These are phyloP conservation scores for Butyriboletus loyo DNA, from an alignment of 768 basidiomycete genomes.

Conservation along the genomic window DNA sequence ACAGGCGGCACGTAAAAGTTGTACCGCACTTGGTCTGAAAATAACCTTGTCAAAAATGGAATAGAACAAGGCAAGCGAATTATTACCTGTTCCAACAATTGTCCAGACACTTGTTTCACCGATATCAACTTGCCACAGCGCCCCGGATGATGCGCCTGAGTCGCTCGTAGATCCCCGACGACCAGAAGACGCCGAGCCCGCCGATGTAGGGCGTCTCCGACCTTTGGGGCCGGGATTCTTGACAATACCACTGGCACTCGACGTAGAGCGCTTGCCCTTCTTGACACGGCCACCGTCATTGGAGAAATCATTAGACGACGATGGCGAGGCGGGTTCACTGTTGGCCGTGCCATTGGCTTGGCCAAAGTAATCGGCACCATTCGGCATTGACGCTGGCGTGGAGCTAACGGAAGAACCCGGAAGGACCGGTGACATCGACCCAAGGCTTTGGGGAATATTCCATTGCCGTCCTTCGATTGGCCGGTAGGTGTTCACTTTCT, in stretches of 20 bases:
- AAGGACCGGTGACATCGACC: constrained; percentile 54
- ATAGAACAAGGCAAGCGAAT: constrained; percentile 2
- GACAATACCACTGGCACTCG: constrained; percentile 51
- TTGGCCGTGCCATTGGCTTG: constrained; percentile 38
- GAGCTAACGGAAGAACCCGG: constrained; percentile 71
- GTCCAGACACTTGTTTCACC: constrained; percentile 95
- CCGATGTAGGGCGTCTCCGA: constrained; percentile 74
- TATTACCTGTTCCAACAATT: constrained; percentile 81
- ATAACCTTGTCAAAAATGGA: constrained; percentile 18
- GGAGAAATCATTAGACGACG: constrained; percentile 61
- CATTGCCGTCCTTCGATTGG: constrained; percentile 81
- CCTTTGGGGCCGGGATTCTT: constrained; percentile 42
- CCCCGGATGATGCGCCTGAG: constrained; percentile 68
- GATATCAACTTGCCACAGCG: constrained; percentile 86
- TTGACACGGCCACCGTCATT: constrained; percentile 86
- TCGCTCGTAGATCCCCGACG: constrained; percentile 68
- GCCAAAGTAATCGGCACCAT: constrained; percentile 65
- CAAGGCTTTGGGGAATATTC: constrained; percentile 48
- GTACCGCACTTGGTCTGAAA: constrained; percentile 82
- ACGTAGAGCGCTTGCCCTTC: constrained; percentile 73
- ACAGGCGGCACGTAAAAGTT: constrained; percentile 90
- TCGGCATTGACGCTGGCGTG: constrained; percentile 52
- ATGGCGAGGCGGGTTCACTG: constrained; percentile 68
- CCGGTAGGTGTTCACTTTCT: constrained; percentile 89
- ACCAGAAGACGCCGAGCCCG: constrained; percentile 64